Evolutionary conservation across 2,329 filamentous ascomycete species (phyloP), one percentile per base, ranked within the genome.

Genomic region (Cladosporium sp.): DNA sequence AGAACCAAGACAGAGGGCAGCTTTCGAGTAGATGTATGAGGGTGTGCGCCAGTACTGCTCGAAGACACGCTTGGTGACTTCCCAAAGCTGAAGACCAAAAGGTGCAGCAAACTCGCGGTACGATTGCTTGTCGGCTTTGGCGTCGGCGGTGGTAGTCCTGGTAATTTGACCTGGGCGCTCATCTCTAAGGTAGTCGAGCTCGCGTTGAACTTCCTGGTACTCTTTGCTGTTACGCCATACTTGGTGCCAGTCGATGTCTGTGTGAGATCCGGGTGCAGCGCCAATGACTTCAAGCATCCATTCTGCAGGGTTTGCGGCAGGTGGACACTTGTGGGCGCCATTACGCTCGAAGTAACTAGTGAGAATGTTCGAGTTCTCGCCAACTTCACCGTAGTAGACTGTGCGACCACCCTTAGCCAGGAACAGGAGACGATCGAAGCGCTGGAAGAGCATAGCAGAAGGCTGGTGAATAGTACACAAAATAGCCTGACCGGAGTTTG

Each of bases 381-480:
- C 92, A 66, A 94, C 89, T 4, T 91, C 87, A 64, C 91, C 91
- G 73, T 92, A 94, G 81, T 95, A 95, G 55, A 94, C 89, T 1
- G 90, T 92, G 74, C 83, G 86, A 65, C 91, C 91, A 65, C 91
- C 91, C 73, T 86, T 89, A 37, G 89, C 88, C 18, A 95, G 81
- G 81, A 95, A 92, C 35, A 94, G 83, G 8, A 95, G 85, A 66
- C 90, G 86, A 73, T 95, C 91, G 75, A 95, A 97, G 66, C 92
- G 90, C 77, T 97, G 91, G 82, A 97, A 97, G 62, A 97, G 84
- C 85, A 96, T 93, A 37, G 93, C 93, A 16, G 92, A 96, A n/a
- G 94, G 94, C 78, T 98, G 94, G 77, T 98, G 94, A 67, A 97
- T 97, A 0, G 94, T 97, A 81, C 93, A 97, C n/a, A 97, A 88